phyloP scores from a whole-genome alignment of 257 asterid genomes.

The Leptodermis oblonga region DNA sequence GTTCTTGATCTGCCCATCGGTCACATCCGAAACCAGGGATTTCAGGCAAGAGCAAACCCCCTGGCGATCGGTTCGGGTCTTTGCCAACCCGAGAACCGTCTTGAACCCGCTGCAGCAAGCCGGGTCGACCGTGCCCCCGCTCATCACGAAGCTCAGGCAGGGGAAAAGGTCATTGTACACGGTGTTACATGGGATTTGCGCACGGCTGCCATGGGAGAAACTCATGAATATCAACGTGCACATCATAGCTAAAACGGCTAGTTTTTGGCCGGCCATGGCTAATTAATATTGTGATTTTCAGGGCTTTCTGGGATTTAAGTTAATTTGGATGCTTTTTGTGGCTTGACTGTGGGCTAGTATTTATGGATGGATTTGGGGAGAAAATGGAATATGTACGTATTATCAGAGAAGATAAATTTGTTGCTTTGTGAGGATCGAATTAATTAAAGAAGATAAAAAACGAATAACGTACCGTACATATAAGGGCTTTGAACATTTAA shows the following conservation, averaged over 20 bases:
- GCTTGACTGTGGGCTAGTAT: background rate
- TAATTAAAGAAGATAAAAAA: too few relatives aligned
- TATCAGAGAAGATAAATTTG: background rate
- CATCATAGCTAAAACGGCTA: background rate
- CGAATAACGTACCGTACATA: too few relatives aligned
- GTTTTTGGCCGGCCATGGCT: background rate
- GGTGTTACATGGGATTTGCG: background rate
- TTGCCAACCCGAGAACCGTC: slow-evolving; percentile 5
- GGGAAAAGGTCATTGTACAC: slow-evolving; percentile 10
- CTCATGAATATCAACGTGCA: background rate
- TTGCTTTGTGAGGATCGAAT: background rate
- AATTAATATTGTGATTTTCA: background rate
- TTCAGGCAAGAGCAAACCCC: slow-evolving; percentile 12
- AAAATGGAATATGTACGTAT: too few relatives aligned
- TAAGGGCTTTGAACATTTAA: too few relatives aligned
- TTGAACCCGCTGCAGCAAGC: slow-evolving; percentile 14
- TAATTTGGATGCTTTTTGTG: background rate
- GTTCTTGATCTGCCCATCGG: slow-evolving; percentile 9
- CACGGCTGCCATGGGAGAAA: background rate
- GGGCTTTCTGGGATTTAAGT: background rate
- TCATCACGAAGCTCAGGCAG: slow-evolving; percentile 8
- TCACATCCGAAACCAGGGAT: background rate
- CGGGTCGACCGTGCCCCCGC: slow-evolving; percentile 10
- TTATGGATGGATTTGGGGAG: background rate
- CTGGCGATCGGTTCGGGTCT: slow-evolving; percentile 11